Evolutionary conservation across 768 basidiomycete genomes (phyloP).

Genomic region (Leucosporidium scottii): DNA sequence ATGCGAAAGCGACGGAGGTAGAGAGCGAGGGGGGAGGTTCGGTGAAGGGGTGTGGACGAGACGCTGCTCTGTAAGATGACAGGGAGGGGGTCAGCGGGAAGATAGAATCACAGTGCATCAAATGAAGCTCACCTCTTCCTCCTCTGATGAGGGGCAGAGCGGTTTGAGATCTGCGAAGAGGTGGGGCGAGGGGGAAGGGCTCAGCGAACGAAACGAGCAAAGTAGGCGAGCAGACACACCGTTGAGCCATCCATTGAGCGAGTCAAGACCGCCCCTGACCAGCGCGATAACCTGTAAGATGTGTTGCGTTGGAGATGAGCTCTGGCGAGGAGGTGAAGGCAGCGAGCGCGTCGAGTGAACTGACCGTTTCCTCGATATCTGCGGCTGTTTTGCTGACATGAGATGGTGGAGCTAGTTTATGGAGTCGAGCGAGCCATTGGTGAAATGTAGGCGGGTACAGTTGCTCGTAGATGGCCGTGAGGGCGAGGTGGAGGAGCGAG

Average conservation of each 20-base stretch:
- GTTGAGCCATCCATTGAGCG: constrained; percentile 4
- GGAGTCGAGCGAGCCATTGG: background rate
- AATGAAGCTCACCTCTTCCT: constrained; percentile 19
- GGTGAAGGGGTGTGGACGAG: constrained; percentile 3
- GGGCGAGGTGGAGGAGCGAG: constrained; percentile 59
- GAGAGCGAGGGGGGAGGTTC: constrained; percentile 18
- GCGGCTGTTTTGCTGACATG: background rate
- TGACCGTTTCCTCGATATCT: background rate
- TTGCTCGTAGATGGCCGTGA: constrained; percentile 73
- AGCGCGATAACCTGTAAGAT: background rate
- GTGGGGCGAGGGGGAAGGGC: background rate
- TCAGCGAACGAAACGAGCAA: background rate
- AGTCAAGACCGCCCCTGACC: constrained; percentile 3
- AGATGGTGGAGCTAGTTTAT: background rate
- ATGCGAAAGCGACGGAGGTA: constrained; percentile 13
- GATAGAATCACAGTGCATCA: no score
- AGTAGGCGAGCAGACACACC: background rate
- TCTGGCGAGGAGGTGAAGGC: background rate
- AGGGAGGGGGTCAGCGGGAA: no score
- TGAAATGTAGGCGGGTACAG: constrained; percentile 40
- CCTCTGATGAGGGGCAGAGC: constrained; percentile 8
- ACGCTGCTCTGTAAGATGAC: background rate
- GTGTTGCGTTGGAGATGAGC: background rate
- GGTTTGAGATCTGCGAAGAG: constrained; percentile 6
- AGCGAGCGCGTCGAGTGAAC: background rate